These are phyloP conservation scores for Triticum dicoccoides DNA, from an alignment of 176 grass and related monocot genomes.

Conservation along the genomic window DNA sequence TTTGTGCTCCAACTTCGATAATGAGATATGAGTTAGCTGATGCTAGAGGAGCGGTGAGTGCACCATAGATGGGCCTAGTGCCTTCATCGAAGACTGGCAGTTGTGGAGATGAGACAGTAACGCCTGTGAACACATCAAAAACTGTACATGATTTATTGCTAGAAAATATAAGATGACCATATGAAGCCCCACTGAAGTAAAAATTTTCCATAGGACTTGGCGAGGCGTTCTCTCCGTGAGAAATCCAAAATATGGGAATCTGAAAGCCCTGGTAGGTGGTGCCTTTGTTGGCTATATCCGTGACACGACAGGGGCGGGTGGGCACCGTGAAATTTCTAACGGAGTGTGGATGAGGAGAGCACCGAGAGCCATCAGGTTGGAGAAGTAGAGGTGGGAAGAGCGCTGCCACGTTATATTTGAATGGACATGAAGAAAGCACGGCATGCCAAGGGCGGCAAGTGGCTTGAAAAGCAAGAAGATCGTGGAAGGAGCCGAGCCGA, in stretches of 20 bases:
- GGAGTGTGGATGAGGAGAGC: background rate
- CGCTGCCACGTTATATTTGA: background rate
- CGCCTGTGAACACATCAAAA: background rate
- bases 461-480: conserved; percentile 30
- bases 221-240: background rate
- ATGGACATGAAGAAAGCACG: conserved; percentile 4
- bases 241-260: background rate
- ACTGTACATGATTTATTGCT: background rate
- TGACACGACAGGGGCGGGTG: background rate
- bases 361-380: background rate
- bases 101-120: background rate
- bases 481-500: background rate
- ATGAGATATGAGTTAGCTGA: background rate
- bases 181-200: conserved; percentile 29
- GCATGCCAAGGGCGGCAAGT: conserved; percentile 39
- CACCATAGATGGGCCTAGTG: background rate
- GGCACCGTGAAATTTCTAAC: background rate
- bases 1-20: background rate
- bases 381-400: conserved; percentile 36
- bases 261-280: background rate
- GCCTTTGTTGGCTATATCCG: conserved; percentile 12
- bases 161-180: conserved; percentile 42
- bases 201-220: background rate
- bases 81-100: background rate
- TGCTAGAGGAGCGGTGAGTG: background rate